A percentile compares a stretch with the other conserved stretches of the same genome.
phyloP scores from a whole-genome alignment of 2,329 filamentous ascomycete genomes.

The Aaosphaeria pasadenensis region DNA sequence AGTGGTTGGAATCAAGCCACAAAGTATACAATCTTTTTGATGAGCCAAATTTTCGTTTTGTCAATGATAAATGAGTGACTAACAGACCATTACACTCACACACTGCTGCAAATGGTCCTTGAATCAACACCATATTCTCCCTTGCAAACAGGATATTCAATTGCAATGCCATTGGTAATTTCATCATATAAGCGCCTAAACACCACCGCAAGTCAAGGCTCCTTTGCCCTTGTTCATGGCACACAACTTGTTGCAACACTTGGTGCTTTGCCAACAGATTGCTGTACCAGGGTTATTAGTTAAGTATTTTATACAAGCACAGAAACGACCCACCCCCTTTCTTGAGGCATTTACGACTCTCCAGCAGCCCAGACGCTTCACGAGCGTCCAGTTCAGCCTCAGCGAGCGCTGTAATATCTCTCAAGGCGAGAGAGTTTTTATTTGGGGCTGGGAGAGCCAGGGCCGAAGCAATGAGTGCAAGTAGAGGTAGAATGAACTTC shows the following conservation, averaged over 20 bases:
- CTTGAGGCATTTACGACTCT: background rate
- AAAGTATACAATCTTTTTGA: too few relatives aligned
- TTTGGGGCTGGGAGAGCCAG: background rate
- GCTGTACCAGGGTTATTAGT: background rate
- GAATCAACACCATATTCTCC: too few relatives aligned
- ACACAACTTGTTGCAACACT: background rate
- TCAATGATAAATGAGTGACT: constrained; percentile 54
- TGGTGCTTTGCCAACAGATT: background rate
- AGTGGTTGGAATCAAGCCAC: too few relatives aligned
- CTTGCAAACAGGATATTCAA: background rate
- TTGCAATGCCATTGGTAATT: background rate
- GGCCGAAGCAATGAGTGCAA: background rate
- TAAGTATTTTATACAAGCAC: background rate
- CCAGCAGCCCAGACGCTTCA: too few relatives aligned
- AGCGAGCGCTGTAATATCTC: background rate
- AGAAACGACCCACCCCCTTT: background rate
- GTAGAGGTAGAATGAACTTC: background rate
- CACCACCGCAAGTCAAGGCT: background rate
- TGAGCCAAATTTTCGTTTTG: background rate
- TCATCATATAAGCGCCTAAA: background rate
- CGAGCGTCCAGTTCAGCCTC: too few relatives aligned
- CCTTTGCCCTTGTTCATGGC: background rate
- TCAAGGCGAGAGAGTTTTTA: background rate
- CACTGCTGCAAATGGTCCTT: background rate
- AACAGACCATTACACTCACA: background rate